Conservation (phyloP, 2,329 filamentous ascomycete species). For the Aspergillus sp. region DNA sequence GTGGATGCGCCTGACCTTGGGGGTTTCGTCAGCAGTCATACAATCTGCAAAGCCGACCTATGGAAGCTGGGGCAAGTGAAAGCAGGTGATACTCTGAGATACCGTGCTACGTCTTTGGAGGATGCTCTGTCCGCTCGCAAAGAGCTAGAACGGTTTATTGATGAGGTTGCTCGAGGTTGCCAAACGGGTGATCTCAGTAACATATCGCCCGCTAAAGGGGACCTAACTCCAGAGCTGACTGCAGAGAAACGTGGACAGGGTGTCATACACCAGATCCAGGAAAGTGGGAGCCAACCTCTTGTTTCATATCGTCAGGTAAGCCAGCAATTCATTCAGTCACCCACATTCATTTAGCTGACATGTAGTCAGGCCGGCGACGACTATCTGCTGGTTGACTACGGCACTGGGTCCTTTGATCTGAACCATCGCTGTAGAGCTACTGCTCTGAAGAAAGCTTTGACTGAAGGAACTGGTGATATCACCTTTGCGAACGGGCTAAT, state of each 20-base stretch:
- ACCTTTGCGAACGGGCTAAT: constrained; percentile 45
- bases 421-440: constrained; percentile 60
- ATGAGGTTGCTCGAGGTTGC: constrained; percentile 45
- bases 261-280: constrained; percentile 38
- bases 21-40: constrained; percentile 60
- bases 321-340: background rate
- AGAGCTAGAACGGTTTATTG: constrained; percentile 49
- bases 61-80: constrained; percentile 66
- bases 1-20: constrained; percentile 63
- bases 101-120: constrained; percentile 53
- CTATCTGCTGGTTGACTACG: constrained; percentile 60
- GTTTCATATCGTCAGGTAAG: constrained; percentile 46
- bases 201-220: constrained; percentile 35
- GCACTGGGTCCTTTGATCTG: constrained; percentile 57
- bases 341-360: background rate
- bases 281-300: constrained; percentile 37
- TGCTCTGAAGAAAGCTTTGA: constrained; percentile 53
- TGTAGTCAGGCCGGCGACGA: constrained; percentile 50
- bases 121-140: constrained; percentile 51
- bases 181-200: constrained; percentile 33
- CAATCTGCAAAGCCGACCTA: constrained; percentile 58
- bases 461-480: constrained; percentile 35
- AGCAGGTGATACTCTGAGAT: constrained; percentile 58
- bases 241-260: constrained; percentile 30
- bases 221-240: constrained; percentile 22